Evolutionary conservation across 345 rosid genomes (phyloP), one percentile per base, ranked within the genome.

Genomic region (Linum tenue): DNA sequence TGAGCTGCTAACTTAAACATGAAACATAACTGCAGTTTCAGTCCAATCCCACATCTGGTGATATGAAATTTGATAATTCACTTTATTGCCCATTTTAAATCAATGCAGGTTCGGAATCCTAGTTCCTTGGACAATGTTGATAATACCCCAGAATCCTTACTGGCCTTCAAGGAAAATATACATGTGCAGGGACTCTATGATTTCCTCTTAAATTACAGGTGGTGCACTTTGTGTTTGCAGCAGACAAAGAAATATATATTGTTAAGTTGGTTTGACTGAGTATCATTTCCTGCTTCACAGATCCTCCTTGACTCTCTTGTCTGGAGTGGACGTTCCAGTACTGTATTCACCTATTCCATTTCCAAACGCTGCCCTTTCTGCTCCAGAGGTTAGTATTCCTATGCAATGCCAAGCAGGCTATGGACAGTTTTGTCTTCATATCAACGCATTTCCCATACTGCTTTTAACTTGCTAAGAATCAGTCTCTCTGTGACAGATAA

Each of bases 191-290:
- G 91, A 55, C 75, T 95, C 39, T 95, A 81, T 77, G 97, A 91
- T 59, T 79, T 95, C 73, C 68, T 95, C 75, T 70, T 95, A 79
- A 95, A 95, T 80, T 87, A 83, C 83, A 83, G 95, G 98, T 91
- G 68, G 42, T 80, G 14, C 14, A 9, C 31, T 31, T 16, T 10
- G 17, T 38, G 39, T 66, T 60, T 17, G 36, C 36, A 9, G 50
- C 39, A 37, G 55, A 41, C 43, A 39, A 35, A 43, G 50, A 43
- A 43, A 5, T 11, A 43, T 2, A 43, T 43, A 7, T 2, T 43
- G 44, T 41, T 41, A 12, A 48, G 9, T 9, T 48, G 14, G 53
- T 48, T 48, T 15, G 9, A 48, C 53, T 48, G 2, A 48, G 53
- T 48, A 61, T 9, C 35, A 50, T 71, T 64, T 17, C 51, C 69